phyloP scores from a whole-genome alignment of 2,329 filamentous ascomycete species.

The Bipolaris oryzae region DNA sequence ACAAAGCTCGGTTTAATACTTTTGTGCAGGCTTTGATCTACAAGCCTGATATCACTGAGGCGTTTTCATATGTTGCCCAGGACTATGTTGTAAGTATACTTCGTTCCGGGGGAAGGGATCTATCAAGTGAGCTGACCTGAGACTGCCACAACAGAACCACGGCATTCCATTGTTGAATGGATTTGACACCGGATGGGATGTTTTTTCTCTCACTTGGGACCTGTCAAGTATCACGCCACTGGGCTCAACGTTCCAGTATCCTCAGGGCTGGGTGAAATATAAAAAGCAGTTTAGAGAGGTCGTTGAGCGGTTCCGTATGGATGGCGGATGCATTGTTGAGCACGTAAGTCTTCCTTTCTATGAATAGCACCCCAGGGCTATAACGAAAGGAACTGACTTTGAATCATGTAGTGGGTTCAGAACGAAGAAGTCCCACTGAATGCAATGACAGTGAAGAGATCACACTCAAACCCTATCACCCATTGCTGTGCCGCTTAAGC shows the following conservation, averaged over 20 bases:
- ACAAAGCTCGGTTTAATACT: conserved; percentile 21
- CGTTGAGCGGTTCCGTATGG: conserved; percentile 41
- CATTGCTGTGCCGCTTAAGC: too few relatives aligned
- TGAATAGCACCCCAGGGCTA: not conserved
- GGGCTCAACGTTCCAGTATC: conserved; percentile 27
- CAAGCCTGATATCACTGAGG: conserved; percentile 35
- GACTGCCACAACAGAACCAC: conserved; percentile 33
- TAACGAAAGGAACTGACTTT: not conserved
- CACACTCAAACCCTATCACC: too few relatives aligned
- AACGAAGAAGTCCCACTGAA: not conserved
- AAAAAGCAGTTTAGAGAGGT: conserved; percentile 28
- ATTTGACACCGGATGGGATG: conserved; percentile 36
- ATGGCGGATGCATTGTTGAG: conserved; percentile 41
- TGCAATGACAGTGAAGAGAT: too few relatives aligned
- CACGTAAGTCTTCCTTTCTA: conserved; percentile 29
- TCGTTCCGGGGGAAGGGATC: not conserved
- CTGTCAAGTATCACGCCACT: conserved; percentile 31
- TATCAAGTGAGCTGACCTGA: not conserved
- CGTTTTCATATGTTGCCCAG: conserved; percentile 34
- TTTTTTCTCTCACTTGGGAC: conserved; percentile 33
- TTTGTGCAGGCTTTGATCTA: conserved; percentile 40
- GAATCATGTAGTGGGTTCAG: not conserved
- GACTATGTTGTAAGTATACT: conserved; percentile 34
- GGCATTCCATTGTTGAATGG: conserved; percentile 37
- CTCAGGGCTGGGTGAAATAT: conserved; percentile 39